A percentile compares a stretch with the other conserved stretches of the same genome.
phyloP scores from a whole-genome alignment of 768 basidiomycete species.

The Xerocomellus amylosporus region DNA sequence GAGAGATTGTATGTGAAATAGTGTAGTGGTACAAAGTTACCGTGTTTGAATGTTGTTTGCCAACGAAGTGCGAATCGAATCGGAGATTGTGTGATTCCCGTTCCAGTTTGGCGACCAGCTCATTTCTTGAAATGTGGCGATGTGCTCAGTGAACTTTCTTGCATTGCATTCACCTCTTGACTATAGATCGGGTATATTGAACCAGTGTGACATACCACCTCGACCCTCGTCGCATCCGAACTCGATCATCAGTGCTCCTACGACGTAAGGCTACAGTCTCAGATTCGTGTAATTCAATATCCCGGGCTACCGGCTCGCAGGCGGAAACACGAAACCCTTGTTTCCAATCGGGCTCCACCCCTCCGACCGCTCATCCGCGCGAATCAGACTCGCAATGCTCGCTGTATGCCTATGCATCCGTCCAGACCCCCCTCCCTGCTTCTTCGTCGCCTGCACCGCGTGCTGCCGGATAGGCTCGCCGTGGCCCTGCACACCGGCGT shows the following conservation, averaged over 20 bases:
- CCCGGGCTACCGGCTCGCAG: conserved; percentile 23
- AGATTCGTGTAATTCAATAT: too few relatives aligned
- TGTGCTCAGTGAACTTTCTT: not conserved
- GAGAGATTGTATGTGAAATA: too few relatives aligned
- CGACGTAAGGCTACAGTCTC: too few relatives aligned
- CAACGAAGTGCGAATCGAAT: too few relatives aligned
- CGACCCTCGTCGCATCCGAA: not conserved
- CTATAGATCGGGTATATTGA: conserved; percentile 14
- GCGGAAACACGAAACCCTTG: conserved; percentile 51
- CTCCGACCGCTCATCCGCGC: conserved; percentile 72
- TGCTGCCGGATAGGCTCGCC: conserved; percentile 1
- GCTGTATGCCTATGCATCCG: conserved; percentile 75
- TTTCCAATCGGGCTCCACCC: conserved; percentile 76
- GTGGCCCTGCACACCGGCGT: not conserved
- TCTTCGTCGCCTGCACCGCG: conserved; percentile 12
- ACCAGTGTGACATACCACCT: not conserved
- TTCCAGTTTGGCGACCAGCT: too few relatives aligned
- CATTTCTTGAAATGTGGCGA: not conserved
- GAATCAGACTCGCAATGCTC: conserved; percentile 78
- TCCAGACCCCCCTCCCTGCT: conserved; percentile 13
- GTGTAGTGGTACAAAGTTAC: too few relatives aligned
- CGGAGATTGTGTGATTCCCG: too few relatives aligned
- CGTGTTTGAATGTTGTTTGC: too few relatives aligned
- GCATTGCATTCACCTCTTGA: not conserved
- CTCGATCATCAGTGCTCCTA: not conserved